These are phyloP conservation scores for Linnemannia hyalina DNA, from an alignment of 192 early-diverging fungal species.

Conservation along the genomic window DNA sequence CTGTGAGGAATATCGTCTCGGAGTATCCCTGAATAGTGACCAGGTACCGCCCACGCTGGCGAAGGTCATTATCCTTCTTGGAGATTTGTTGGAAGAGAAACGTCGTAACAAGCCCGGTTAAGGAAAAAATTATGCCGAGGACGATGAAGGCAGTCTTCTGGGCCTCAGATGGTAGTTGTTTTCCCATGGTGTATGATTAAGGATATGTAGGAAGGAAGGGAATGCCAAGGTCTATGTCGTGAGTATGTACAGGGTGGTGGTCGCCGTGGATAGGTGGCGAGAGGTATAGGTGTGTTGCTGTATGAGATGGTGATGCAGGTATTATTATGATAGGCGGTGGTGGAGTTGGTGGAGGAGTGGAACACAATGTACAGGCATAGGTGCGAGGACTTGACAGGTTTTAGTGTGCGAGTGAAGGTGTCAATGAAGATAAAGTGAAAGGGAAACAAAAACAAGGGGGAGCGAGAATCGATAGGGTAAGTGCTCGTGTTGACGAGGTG, in stretches of 20 bases:
- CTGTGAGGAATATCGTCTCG: constrained; percentile 15
- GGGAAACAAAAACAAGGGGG: background rate
- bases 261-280: constrained; percentile 4
- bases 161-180: background rate
- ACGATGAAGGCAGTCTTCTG: constrained; percentile 12
- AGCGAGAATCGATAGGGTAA: background rate
- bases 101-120: constrained; percentile 22
- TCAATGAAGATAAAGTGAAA: too few species aligned
- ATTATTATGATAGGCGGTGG: background rate
- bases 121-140: constrained; percentile 1
- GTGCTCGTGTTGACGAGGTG: background rate
- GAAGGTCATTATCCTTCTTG: constrained; percentile 47
- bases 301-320: background rate
- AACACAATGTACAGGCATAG: background rate
- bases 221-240: background rate
- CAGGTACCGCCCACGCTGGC: constrained; percentile 47
- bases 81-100: constrained; percentile 48
- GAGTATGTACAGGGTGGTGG: background rate
- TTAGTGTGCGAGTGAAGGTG: background rate
- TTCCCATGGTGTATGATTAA: background rate
- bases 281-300: background rate
- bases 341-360: background rate
- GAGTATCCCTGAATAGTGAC: constrained; percentile 40
- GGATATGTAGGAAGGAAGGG: constrained; percentile 12
- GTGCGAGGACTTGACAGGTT: background rate